Conservation (phyloP, 2,329 filamentous ascomycete species). For the Trichophyton verrucosum region DNA sequence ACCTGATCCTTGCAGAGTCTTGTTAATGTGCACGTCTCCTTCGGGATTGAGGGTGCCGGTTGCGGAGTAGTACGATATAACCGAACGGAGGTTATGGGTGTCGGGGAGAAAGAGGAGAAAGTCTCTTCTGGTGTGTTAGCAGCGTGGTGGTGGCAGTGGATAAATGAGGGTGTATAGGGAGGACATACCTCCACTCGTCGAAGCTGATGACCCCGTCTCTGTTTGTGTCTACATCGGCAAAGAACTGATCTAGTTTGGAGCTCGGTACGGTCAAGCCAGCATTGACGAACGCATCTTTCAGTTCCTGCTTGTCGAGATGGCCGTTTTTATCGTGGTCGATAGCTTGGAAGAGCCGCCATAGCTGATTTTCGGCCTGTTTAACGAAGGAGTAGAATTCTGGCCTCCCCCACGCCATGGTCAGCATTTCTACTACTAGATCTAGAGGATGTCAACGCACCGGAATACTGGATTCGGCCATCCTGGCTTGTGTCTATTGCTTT, state of each 20-base stretch:
- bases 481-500: slow-evolving; percentile 71
- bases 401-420: not conserved
- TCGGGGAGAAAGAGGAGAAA: slow-evolving; percentile 79
- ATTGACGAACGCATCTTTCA: slow-evolving; percentile 62
- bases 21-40: slow-evolving; percentile 88
- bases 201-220: slow-evolving; percentile 78
- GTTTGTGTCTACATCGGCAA: slow-evolving; percentile 78
- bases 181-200: slow-evolving; percentile 79
- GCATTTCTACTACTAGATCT: not conserved
- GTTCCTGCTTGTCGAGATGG: slow-evolving; percentile 72
- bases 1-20: slow-evolving; percentile 89
- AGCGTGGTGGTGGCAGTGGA: not conserved
- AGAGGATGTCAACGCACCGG: slow-evolving; percentile 46
- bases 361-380: slow-evolving; percentile 70
- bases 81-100: slow-evolving; percentile 57
- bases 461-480: slow-evolving; percentile 82
- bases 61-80: slow-evolving; percentile 82
- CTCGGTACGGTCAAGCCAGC: slow-evolving; percentile 69
- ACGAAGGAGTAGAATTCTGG: slow-evolving; percentile 84
- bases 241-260: slow-evolving; percentile 71
- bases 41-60: slow-evolving; percentile 83
- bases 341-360: slow-evolving; percentile 66
- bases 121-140: slow-evolving; percentile 45
- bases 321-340: slow-evolving; percentile 83
- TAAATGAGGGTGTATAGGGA: slow-evolving; percentile 13